A percentile compares a stretch with the other conserved stretches of the same genome.
Evolutionary conservation across 2,329 filamentous ascomycete species (phyloP).

Genomic region (Cordyceps cicadae): DNA sequence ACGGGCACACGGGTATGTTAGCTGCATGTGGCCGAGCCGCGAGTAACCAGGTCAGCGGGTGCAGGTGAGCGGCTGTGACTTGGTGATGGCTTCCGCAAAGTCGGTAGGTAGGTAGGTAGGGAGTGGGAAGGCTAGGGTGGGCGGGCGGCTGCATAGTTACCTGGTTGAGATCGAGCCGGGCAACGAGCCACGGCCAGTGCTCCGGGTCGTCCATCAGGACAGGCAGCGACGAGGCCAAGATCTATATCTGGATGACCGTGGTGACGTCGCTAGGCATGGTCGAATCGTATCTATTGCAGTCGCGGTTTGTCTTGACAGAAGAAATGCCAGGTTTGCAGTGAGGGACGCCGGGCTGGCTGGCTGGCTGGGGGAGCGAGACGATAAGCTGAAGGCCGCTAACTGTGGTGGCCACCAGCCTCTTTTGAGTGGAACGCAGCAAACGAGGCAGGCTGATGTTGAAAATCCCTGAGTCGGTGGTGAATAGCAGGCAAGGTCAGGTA

Average conservation of each 20-base stretch:
- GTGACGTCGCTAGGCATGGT: neutral
- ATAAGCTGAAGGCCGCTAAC: neutral
- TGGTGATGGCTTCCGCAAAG: too few relatives aligned
- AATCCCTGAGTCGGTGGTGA: neutral
- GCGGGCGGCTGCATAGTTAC: neutral
- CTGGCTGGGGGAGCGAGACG: neutral
- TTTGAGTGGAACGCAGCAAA: neutral
- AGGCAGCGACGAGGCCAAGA: neutral
- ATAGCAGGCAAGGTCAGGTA: too few relatives aligned
- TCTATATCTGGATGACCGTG: neutral
- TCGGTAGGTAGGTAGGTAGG: too few relatives aligned
- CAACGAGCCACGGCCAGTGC: conserved; percentile 8
- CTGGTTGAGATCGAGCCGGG: conserved; percentile 8
- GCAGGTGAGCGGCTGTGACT: too few relatives aligned
- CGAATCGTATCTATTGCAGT: neutral
- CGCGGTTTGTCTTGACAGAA: neutral
- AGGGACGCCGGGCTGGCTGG: neutral
- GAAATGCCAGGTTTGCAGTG: neutral
- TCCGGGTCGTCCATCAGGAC: neutral
- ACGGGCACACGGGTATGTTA: neutral
- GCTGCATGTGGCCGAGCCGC: neutral
- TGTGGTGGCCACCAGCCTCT: neutral
- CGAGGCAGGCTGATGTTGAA: neutral
- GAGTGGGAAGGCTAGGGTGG: neutral
- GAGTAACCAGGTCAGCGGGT: neutral